Conservation (phyloP, 2,329 filamentous ascomycete genomes). For the Trichoderma brevicompactum region DNA sequence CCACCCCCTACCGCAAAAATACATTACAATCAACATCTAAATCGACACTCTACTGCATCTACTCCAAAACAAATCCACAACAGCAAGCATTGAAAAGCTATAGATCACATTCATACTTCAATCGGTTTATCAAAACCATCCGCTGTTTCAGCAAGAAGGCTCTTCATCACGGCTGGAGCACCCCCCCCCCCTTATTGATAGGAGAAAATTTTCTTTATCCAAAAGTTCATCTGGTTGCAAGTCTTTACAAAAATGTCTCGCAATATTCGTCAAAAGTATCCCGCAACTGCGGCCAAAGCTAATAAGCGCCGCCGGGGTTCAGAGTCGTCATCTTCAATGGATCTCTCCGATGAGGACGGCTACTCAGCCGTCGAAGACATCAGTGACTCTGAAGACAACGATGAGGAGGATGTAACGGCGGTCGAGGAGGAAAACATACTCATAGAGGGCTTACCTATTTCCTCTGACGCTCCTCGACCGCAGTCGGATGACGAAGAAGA, state of each 20-base stretch:
- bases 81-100: not conserved
- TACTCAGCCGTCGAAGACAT: conserved; percentile 81
- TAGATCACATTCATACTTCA: not conserved
- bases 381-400: conserved; percentile 75
- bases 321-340: conserved; percentile 60
- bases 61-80: not conserved
- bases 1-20: not conserved
- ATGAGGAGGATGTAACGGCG: conserved; percentile 77
- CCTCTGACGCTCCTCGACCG: conserved; percentile 57
- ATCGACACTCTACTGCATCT: not conserved
- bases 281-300: conserved; percentile 49
- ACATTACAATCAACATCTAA: not conserved
- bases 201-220: conserved; percentile 9
- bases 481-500: conserved; percentile 42
- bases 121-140: not conserved
- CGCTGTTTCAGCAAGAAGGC: not conserved
- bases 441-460: conserved; percentile 47
- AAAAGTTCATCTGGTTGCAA: conserved; percentile 4
- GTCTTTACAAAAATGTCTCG: conserved; percentile 52
- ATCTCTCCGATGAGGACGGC: conserved; percentile 69
- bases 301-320: conserved; percentile 55
- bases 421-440: conserved; percentile 79
- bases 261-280: conserved; percentile 56
- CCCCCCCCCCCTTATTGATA: conserved; percentile 12
- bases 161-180: conserved; percentile 1